Percentiles rank a stretch among this genome's conserved stretches.
phyloP scores from a whole-genome alignment of 2,329 filamentous ascomycete genomes.

The Coniochaeta sp. region DNA sequence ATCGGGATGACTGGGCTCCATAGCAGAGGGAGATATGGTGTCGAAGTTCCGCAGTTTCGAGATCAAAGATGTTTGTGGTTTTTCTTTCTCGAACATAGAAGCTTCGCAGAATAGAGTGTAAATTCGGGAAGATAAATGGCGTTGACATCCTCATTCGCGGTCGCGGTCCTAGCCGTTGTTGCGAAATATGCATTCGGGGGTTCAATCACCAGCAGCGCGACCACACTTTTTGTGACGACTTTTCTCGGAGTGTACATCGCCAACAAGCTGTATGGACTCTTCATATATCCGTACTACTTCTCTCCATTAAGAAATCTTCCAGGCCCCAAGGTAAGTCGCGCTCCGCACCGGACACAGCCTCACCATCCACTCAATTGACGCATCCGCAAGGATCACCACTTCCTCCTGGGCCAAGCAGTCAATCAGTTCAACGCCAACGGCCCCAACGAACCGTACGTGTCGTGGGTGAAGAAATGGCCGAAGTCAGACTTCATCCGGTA shows the following conservation, averaged over 20 bases:
- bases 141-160: not conserved
- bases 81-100: not conserved
- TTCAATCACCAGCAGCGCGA: not conserved
- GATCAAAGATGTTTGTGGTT: too few species aligned
- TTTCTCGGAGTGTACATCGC: not conserved
- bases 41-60: too few species aligned
- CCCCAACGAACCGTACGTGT: conserved; percentile 9
- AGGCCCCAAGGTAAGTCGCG: not conserved
- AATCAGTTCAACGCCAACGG: not conserved
- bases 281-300: not conserved
- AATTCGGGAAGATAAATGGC: not conserved
- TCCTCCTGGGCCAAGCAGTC: not conserved
- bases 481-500: conserved; percentile 19
- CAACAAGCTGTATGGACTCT: not conserved
- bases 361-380: not conserved
- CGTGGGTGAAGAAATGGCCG: conserved; percentile 17
- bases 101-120: not conserved
- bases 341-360: not conserved
- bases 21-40: too few species aligned
- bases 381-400: not conserved
- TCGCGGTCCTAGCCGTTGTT: not conserved
- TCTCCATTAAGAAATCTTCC: not conserved
- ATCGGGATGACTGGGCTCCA: not conserved
- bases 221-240: not conserved
- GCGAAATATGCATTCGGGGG: not conserved